Evolutionary conservation across 371 early-diverging fungal genomes (phyloP).

Genomic region (Haplosporangium sp.): DNA sequence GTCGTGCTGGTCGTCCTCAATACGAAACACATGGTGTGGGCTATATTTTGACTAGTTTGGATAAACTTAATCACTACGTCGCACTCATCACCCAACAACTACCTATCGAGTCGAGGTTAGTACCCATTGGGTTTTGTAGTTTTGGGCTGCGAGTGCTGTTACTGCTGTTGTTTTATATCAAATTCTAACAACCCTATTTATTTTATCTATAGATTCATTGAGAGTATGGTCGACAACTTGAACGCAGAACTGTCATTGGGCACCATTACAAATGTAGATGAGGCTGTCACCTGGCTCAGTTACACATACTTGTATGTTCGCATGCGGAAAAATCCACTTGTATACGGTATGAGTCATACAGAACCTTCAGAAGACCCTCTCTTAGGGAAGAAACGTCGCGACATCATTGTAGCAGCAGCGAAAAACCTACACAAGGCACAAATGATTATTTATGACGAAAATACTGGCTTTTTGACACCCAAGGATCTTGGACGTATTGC

Average conservation of each 20-base stretch:
- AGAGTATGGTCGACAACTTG: slow-evolving; percentile 91
- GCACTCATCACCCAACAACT: slow-evolving; percentile 95
- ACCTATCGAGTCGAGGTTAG: slow-evolving; percentile 94
- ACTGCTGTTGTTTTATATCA: neutral
- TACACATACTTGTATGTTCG: slow-evolving; percentile 98
- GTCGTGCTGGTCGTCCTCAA: slow-evolving; percentile 99
- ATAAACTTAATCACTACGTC: slow-evolving; percentile 93
- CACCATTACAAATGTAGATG: slow-evolving; percentile 93
- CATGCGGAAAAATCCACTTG: slow-evolving; percentile 94
- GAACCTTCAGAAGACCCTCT: slow-evolving; percentile 84
- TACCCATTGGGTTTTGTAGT: neutral
- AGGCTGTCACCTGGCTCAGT: slow-evolving; percentile 97
- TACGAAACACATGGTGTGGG: slow-evolving; percentile 95
- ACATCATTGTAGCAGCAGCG: slow-evolving; percentile 83
- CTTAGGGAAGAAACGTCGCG: slow-evolving; percentile 79
- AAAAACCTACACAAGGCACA: slow-evolving; percentile 81
- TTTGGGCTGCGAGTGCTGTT: no score
- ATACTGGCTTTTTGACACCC: slow-evolving; percentile 83
- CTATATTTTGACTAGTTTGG: slow-evolving; percentile 91
- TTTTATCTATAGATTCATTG: slow-evolving; percentile 73
- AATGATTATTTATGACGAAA: slow-evolving; percentile 93
- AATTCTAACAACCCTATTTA: neutral
- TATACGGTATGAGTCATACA: slow-evolving; percentile 88
- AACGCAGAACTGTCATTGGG: slow-evolving; percentile 98
- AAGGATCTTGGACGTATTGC: slow-evolving; percentile 96